A percentile compares a stretch with the other conserved stretches of the same genome.
Conservation (phyloP, 345 rosid genomes). For the Noccaea caerulescens region DNA sequence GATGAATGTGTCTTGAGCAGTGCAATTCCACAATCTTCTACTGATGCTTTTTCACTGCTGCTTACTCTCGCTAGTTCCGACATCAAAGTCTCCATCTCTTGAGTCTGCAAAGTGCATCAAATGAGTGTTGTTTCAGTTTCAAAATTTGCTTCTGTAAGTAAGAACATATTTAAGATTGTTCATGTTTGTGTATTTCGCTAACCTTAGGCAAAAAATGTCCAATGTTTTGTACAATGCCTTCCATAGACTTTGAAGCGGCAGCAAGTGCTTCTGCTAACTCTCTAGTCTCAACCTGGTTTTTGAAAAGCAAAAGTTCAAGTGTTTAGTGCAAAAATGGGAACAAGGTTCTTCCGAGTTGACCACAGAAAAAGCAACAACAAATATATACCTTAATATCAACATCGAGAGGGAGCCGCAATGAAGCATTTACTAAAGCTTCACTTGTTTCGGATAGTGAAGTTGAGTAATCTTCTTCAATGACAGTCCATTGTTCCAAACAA, state of each 20-base stretch:
- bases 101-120: constrained; percentile 55
- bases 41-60: constrained; percentile 59
- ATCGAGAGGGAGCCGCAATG: constrained; percentile 64
- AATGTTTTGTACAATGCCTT: constrained; percentile 51
- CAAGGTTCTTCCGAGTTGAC: not conserved
- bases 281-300: constrained; percentile 59
- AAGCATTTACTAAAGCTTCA: constrained; percentile 65
- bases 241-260: constrained; percentile 65
- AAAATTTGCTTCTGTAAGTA: not conserved
- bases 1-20: constrained; percentile 52
- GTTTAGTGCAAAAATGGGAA: not conserved
- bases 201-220: constrained; percentile 68
- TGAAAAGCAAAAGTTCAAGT: not conserved
- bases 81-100: constrained; percentile 62
- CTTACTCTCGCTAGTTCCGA: constrained; percentile 76
- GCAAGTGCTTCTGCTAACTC: constrained; percentile 66
- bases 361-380: constrained; percentile 2
- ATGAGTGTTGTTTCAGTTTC: constrained; percentile 13
- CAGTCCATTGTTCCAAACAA: constrained; percentile 70
- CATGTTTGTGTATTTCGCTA: constrained; percentile 5
- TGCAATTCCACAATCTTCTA: constrained; percentile 69
- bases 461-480: constrained; percentile 57
- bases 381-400: constrained; percentile 65
- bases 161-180: not conserved
- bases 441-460: constrained; percentile 59